Evolutionary conservation across 345 rosid species (phyloP).

Genomic region (Arabidopsis suecica): DNA sequence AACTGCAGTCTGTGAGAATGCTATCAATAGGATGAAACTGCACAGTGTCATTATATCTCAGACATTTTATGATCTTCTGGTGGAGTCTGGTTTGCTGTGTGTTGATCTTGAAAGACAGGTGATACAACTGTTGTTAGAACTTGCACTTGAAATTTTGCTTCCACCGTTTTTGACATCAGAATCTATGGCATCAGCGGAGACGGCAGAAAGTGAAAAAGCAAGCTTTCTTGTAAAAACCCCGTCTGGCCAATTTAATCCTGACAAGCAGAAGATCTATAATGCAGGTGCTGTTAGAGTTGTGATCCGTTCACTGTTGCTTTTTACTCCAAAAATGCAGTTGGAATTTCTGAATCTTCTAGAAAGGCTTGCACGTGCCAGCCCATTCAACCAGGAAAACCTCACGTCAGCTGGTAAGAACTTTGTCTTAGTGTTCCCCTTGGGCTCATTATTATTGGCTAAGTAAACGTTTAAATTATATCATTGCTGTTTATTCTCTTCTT

Average conservation of each 20-base stretch:
- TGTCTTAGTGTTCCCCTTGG: constrained; percentile 5
- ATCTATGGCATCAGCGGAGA: constrained; percentile 48
- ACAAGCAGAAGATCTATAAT: constrained; percentile 77
- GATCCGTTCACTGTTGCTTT: constrained; percentile 74
- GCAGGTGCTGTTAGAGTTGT: constrained; percentile 83
- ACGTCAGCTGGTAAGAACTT: constrained; percentile 77
- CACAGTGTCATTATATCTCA: constrained; percentile 76
- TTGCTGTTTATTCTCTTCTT: constrained; percentile 31
- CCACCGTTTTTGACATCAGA: constrained; percentile 81
- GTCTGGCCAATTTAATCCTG: constrained; percentile 64
- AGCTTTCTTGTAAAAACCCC: constrained; percentile 58
- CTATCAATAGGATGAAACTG: constrained; percentile 76
- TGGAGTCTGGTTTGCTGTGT: constrained; percentile 85
- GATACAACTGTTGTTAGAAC: constrained; percentile 80
- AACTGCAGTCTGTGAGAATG: constrained; percentile 73
- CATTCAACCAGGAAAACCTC: constrained; percentile 90
- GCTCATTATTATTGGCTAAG: constrained; percentile 2
- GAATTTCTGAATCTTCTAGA: constrained; percentile 74
- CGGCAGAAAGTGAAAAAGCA: constrained; percentile 53
- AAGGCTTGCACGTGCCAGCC: constrained; percentile 76
- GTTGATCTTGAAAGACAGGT: constrained; percentile 90
- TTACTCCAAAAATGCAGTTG: constrained; percentile 83
- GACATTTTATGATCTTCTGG: constrained; percentile 80
- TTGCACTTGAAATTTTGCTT: constrained; percentile 84
- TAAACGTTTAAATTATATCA: constrained; percentile 13